Evolutionary conservation across 2,329 filamentous ascomycete genomes (phyloP), one percentile per base, ranked within the genome.

Genomic region (Cladophialophora exuberans): DNA sequence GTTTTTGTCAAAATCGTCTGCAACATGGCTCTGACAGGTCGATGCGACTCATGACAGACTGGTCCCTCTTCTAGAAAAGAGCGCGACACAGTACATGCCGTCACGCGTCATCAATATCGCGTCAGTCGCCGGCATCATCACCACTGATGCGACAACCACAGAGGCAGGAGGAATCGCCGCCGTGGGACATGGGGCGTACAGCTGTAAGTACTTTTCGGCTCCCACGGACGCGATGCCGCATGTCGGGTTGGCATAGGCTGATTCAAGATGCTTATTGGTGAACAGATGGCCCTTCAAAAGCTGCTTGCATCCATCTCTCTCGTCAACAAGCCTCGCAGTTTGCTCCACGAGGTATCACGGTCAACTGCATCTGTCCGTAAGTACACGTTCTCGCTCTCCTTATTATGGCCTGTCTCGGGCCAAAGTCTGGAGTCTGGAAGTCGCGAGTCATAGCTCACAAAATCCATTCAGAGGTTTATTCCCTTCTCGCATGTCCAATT

Each of bases 61-160:
- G 15, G 42, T 31, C 6, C 23, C 42, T 15, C 42, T 45, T 45
- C 23, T 31, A 2, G 42, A 31, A 22, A 45, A 31, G 42, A 18
- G 25, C 13, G 42, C 26, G 9, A 25, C 15, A 26, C 25, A 70
- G 6, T 66, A 72, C 15, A 70, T 70, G 33, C 78, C 78, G 0
- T 68, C 73, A 1, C 70, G 78, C 22, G 77, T 81, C 18, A 80
- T 81, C 62, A 81, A 81, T 60, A 78, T 81, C 57, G 78, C 78
- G 35, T 79, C 76, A 54, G 73, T 81, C 65, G 72, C 72, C 7
- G 73, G 67, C 3, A 69, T 75, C 17, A 64, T 65, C 49, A 79
- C 76, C 1, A 48, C 62, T 10, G 76, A 79, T 62, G 74, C 77
- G 17, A 79, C 76, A 4, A 65, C 72, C 1, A 72, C 71, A 1